Evolutionary conservation across 495 filamentous ascomycete species (phyloP).

Genomic region (Penicillium psychrofluorescens): DNA sequence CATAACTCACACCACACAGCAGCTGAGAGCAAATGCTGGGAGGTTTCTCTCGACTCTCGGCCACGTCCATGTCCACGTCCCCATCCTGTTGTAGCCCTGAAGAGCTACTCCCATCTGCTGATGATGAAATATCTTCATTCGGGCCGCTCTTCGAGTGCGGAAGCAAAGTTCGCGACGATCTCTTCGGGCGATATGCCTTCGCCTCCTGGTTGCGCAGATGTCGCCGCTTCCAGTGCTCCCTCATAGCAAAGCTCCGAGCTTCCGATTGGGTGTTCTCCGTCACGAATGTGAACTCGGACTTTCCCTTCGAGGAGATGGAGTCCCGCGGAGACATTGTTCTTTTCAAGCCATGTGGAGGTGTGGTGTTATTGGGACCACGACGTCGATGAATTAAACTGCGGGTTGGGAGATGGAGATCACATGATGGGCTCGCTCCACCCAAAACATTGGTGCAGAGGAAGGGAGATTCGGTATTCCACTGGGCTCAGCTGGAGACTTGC

Average conservation of each 20-base stretch:
- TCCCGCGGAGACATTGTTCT: constrained; percentile 2
- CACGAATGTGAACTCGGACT: constrained; percentile 12
- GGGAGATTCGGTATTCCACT: too few relatives aligned
- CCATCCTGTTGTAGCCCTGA: too few relatives aligned
- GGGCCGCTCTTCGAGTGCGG: neutral
- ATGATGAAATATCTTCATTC: too few relatives aligned
- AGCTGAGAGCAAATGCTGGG: constrained; percentile 8
- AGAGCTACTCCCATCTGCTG: too few relatives aligned
- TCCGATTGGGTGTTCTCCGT: constrained; percentile 8
- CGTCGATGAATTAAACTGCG: too few relatives aligned
- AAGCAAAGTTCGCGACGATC: constrained; percentile 2
- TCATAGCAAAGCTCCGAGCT: constrained; percentile 22
- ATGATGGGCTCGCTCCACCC: too few relatives aligned
- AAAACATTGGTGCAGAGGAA: too few relatives aligned
- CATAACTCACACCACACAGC: constrained; percentile 7
- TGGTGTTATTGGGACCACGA: too few relatives aligned
- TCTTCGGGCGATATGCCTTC: neutral
- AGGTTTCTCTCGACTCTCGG: neutral
- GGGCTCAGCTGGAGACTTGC: too few relatives aligned
- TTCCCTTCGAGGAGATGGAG: constrained; percentile 2
- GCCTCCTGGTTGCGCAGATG: constrained; percentile 10
- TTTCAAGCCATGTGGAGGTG: neutral
- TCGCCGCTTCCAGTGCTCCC: constrained; percentile 19
- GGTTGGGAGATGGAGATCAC: too few relatives aligned
- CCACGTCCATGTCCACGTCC: too few relatives aligned